Conservation (phyloP, 2,329 filamentous ascomycete species). For the Dactylellina drechsleri region DNA sequence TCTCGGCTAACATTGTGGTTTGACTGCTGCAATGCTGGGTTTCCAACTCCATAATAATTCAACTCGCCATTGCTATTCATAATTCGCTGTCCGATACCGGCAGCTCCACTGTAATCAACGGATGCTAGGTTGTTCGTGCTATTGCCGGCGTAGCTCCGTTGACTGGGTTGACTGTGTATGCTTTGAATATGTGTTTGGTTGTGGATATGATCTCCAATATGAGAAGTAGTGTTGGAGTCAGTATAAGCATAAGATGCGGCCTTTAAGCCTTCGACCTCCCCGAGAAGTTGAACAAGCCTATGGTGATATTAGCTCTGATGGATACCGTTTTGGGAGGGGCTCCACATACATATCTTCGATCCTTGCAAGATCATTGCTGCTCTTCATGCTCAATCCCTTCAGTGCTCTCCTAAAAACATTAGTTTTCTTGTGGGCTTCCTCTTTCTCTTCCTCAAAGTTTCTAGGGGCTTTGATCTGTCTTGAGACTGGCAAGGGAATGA, state of each 20-base stretch:
- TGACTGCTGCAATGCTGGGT: constrained; percentile 54
- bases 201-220: constrained; percentile 56
- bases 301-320: constrained; percentile 54
- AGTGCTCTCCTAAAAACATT: constrained; percentile 95
- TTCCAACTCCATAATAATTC: constrained; percentile 59
- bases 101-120: constrained; percentile 63
- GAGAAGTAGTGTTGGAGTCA: constrained; percentile 52
- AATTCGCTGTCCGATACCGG: constrained; percentile 57
- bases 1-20: constrained; percentile 71
- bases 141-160: constrained; percentile 43
- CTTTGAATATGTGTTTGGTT: constrained; percentile 53
- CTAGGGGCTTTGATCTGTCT: constrained; percentile 64
- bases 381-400: constrained; percentile 87
- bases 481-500: constrained; percentile 73
- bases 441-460: constrained; percentile 68
- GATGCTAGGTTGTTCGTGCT: constrained; percentile 58
- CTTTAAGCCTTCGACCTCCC: constrained; percentile 87
- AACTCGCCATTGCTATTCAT: constrained; percentile 55
- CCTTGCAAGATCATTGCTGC: constrained; percentile 83
- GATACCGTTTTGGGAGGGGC: constrained; percentile 41
- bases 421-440: constrained; percentile 76
- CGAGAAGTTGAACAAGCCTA: constrained; percentile 82
- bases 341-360: constrained; percentile 79
- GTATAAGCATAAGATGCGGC: constrained; percentile 64
- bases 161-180: constrained; percentile 43